Conservation (phyloP, 352 stramenopile species). For the Globisporangium spinosum region DNA sequence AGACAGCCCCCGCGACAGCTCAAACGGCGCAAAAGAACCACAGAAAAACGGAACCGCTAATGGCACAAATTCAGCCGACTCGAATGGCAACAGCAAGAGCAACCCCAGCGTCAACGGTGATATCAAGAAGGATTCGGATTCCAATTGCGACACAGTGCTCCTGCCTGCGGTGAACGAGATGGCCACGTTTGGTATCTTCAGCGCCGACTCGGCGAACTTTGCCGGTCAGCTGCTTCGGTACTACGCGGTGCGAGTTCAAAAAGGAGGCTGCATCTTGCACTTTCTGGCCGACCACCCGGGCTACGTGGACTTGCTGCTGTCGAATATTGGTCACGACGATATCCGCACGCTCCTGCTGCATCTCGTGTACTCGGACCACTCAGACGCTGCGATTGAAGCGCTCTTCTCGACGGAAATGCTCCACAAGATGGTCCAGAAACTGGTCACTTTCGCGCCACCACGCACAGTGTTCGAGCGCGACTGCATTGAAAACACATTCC, state of each 20-base stretch:
- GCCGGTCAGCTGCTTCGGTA: constrained; percentile 79
- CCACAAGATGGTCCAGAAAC: constrained; percentile 72
- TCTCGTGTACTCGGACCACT: constrained; percentile 83
- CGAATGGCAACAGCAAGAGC: background rate
- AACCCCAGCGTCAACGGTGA: constrained; percentile 10
- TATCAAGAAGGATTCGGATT: constrained; percentile 33
- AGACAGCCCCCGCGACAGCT: constrained; percentile 18
- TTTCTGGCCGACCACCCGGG: constrained; percentile 53
- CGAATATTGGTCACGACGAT: constrained; percentile 81
- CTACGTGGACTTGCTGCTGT: constrained; percentile 69
- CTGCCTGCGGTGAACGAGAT: constrained; percentile 42
- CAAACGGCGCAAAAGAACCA: constrained; percentile 8
- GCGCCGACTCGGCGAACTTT: constrained; percentile 74
- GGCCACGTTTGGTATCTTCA: constrained; percentile 64
- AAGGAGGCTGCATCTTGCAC: constrained; percentile 73
- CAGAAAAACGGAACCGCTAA: constrained; percentile 7
- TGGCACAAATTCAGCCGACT: constrained; percentile 15
- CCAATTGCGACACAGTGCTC: constrained; percentile 25
- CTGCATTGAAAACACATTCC: constrained; percentile 77
- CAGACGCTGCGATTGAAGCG: constrained; percentile 62
- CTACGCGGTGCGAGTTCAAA: constrained; percentile 73
- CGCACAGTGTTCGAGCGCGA: constrained; percentile 72
- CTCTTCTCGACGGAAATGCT: constrained; percentile 72
- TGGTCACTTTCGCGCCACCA: constrained; percentile 67
- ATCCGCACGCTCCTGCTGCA: constrained; percentile 73